These are phyloP conservation scores for Hypsizygus marmoreus DNA, from an alignment of 768 basidiomycete species.

Conservation along the genomic window DNA sequence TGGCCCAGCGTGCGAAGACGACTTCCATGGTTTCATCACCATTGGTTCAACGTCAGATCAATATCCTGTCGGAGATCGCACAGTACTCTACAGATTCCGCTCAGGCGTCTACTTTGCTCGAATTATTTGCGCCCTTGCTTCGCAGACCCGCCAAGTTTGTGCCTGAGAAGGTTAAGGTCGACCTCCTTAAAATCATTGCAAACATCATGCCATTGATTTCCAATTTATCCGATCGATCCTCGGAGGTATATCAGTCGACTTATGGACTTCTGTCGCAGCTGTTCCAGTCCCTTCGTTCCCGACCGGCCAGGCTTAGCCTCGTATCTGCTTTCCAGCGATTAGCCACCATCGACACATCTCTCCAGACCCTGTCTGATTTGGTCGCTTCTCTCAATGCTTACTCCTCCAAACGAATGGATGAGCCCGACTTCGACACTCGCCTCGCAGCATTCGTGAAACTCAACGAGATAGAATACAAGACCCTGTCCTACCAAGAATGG, in stretches of 20 bases:
- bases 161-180: conserved; percentile 83
- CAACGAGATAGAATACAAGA: conserved; percentile 63
- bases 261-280: conserved; percentile 73
- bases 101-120: conserved; percentile 74
- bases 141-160: conserved; percentile 75
- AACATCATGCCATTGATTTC: conserved; percentile 68
- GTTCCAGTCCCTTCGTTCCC: conserved; percentile 75
- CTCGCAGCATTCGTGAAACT: conserved; percentile 72
- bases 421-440: conserved; percentile 90
- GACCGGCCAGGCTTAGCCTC: conserved; percentile 69
- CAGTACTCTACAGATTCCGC: conserved; percentile 66
- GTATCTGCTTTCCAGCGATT: conserved; percentile 61
- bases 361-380: conserved; percentile 53
- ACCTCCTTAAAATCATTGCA: conserved; percentile 72
- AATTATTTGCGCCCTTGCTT: conserved; percentile 77
- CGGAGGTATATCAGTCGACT: conserved; percentile 47
- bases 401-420: conserved; percentile 78
- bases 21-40: conserved; percentile 53
- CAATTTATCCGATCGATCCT: conserved; percentile 51
- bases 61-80: conserved; percentile 78
- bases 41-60: conserved; percentile 79
- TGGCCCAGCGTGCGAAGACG: conserved; percentile 66
- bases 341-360: conserved; percentile 43
- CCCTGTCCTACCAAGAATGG: conserved; percentile 67
- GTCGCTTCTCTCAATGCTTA: conserved; percentile 81